Evolutionary conservation across 257 asterid species (phyloP), one percentile per base, ranked within the genome.

Genomic region (Rehmannia glutinosa): DNA sequence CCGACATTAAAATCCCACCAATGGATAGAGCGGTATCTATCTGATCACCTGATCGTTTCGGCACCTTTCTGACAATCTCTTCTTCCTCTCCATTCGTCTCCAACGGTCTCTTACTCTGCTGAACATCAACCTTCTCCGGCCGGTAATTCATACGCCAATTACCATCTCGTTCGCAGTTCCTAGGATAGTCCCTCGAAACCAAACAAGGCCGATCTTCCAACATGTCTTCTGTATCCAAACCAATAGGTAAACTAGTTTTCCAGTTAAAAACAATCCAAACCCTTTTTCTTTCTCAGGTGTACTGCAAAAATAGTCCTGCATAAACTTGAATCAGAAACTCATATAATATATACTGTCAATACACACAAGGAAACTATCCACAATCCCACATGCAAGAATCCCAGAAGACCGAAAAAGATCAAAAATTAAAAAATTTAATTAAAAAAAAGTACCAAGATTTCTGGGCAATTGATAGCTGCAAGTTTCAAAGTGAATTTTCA

Each of bases 151-250:
- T 78, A 55, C 54, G 73, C 89, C 92, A 84, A 27, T 56, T 75
- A 64, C 74, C 58, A 47, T 76, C 88, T 38, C 67, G 74, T 50
- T 83, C 91, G 12, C 82, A 71, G 23, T 73, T 68, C 64, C 76
- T 70, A 12, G 85, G 80, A 52, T 77, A 79, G 53, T 81, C 86
- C 66, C 86, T 72, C 5, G 90, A 71, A 27, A 87, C 84, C 73
- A 82, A 59, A 77, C 77, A 80, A 47, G 90, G 68, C 33, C 86
- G 76, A 32, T 85, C 84, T 73, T 86, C 89, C 80, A 84, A 77
- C 96, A 90, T 87, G 63, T 70, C 89, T 68, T 68, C 74, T 55
- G 1, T 78, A 65, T 72, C 64, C 69, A 64, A 71, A 7, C 75
- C 68, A 23, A 64, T 53, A 73, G 64, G 70, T 53, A 51, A 66